Conservation (phyloP, 1,284 basidiomycete genomes). For the Trametes pubescens region DNA sequence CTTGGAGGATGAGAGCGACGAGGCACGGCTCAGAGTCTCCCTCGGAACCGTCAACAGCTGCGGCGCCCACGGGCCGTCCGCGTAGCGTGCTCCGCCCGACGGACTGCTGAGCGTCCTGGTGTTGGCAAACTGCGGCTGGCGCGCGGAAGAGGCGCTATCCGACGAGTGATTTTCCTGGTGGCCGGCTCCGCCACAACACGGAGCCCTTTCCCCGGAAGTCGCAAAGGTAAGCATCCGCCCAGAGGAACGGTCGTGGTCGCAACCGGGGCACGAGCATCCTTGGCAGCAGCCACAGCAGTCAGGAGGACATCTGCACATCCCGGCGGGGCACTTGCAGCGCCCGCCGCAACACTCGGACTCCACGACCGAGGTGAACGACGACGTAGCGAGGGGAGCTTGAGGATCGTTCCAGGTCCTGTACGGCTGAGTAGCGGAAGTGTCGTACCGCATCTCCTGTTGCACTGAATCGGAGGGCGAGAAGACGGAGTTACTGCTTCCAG, state of each 20-base stretch:
- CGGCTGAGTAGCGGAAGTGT: slow-evolving; percentile 30
- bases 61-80: slow-evolving; percentile 16
- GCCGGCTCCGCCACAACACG: slow-evolving; percentile 35
- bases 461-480: slow-evolving; percentile 7
- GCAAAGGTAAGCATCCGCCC: slow-evolving; percentile 41
- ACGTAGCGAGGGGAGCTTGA: slow-evolving; percentile 1
- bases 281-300: slow-evolving; percentile 47
- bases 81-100: background rate
- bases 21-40: slow-evolving; percentile 32
- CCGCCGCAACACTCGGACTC: slow-evolving; percentile 42
- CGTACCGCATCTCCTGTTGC: slow-evolving; percentile 31
- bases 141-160: too few species aligned
- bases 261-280: slow-evolving; percentile 43
- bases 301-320: slow-evolving; percentile 46
- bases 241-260: slow-evolving; percentile 32
- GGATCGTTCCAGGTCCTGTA: slow-evolving; percentile 37
- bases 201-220: slow-evolving; percentile 41
- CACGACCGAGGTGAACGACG: slow-evolving; percentile 22
- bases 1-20: slow-evolving; percentile 34
- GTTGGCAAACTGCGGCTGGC: background rate
- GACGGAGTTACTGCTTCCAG: slow-evolving; percentile 6
- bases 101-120: background rate
- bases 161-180: slow-evolving; percentile 1
- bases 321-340: slow-evolving; percentile 46
- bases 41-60: slow-evolving; percentile 28